phyloP scores from a whole-genome alignment of 2,329 filamentous ascomycete species.

The Cryoendolithus antarcticus region DNA sequence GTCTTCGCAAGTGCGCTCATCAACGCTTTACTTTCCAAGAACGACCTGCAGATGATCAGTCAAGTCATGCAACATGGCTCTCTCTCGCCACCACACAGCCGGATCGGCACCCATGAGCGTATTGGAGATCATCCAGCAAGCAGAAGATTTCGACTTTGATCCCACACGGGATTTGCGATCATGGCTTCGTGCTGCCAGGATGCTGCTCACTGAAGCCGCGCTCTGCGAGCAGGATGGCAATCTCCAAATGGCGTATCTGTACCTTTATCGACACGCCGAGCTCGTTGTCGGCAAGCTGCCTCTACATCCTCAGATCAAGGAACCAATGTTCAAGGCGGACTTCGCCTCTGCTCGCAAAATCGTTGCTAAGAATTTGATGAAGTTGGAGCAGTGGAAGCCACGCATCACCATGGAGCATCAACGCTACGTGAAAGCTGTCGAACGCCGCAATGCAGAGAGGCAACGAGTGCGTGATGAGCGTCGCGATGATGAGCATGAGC shows the following conservation, averaged over 20 bases:
- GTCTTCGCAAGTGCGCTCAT: no score
- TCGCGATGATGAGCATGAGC: constrained; percentile 7
- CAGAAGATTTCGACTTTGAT: constrained; percentile 72
- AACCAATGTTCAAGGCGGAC: constrained; percentile 44
- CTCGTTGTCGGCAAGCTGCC: constrained; percentile 68
- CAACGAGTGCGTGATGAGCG: constrained; percentile 12
- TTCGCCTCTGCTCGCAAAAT: constrained; percentile 47
- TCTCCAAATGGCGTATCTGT: constrained; percentile 74
- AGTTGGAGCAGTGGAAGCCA: constrained; percentile 69
- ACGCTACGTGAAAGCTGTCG: constrained; percentile 48
- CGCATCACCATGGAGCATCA: constrained; percentile 59
- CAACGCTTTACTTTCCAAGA: no score
- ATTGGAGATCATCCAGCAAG: constrained; percentile 57
- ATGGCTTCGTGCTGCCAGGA: constrained; percentile 20
- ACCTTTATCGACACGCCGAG: constrained; percentile 78
- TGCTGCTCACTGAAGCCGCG: constrained; percentile 48
- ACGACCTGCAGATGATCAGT: no score
- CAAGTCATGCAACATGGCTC: constrained; percentile 12
- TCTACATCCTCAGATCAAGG: constrained; percentile 62
- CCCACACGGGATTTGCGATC: constrained; percentile 54
- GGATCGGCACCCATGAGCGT: constrained; percentile 11
- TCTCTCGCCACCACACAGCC: constrained; percentile 18
- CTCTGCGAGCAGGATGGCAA: constrained; percentile 81
- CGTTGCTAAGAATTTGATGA: constrained; percentile 51
- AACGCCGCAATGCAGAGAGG: constrained; percentile 24